Percentiles rank a stretch among this genome's conserved stretches.
Conservation (phyloP, 2,329 filamentous ascomycete genomes). For the Talaromyces sp. region DNA sequence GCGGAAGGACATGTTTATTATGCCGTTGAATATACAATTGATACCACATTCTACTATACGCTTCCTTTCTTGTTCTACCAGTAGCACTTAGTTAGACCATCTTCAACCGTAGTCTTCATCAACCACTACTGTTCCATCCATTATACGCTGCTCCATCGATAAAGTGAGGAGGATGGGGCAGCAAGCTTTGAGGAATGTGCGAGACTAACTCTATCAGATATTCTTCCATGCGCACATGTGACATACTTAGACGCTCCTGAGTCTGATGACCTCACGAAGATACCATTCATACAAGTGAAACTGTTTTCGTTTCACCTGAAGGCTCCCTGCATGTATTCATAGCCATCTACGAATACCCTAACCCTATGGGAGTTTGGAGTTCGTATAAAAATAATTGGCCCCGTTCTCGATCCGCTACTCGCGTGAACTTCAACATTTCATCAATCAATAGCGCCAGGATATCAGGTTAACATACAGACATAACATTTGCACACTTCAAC, state of each 20-base stretch:
- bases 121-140: neutral
- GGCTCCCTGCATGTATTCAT: neutral
- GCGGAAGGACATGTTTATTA: constrained; percentile 9
- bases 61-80: neutral
- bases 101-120: neutral
- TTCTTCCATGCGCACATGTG: too few species aligned
- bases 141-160: neutral
- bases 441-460: neutral
- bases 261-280: too few species aligned
- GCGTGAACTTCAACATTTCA: neutral
- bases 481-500: neutral
- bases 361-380: too few species aligned
- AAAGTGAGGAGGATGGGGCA: too few species aligned
- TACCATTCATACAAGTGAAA: too few species aligned
- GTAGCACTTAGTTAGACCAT: neutral
- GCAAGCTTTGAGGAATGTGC: too few species aligned
- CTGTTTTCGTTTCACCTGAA: too few species aligned
- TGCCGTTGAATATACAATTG: constrained; percentile 8
- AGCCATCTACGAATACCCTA: neutral
- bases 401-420: too few species aligned
- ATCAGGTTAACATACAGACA: neutral
- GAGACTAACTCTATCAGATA: too few species aligned
- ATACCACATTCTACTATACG: constrained; percentile 1
- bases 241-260: too few species aligned
- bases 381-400: too few species aligned